Evolutionary conservation across 2,329 filamentous ascomycete species (phyloP).

Genomic region (Ophiognomonia clavigignenti-juglandacearum): DNA sequence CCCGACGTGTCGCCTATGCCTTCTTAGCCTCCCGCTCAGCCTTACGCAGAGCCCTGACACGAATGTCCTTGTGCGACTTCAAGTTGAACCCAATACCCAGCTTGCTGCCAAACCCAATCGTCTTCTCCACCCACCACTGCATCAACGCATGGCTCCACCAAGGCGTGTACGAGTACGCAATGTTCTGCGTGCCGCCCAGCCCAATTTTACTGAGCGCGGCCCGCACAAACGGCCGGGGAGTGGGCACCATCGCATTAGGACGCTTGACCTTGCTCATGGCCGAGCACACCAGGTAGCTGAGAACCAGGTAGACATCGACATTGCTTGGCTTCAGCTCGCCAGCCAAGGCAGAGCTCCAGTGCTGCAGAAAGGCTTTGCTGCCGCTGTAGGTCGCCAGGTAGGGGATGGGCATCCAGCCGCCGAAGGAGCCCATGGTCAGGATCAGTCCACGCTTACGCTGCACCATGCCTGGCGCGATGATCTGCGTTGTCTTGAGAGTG

Average conservation of each 20-base stretch:
- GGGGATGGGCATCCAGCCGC: conserved; percentile 85
- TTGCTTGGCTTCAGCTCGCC: conserved; percentile 76
- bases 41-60: conserved; percentile 77
- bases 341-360: conserved; percentile 86
- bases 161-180: conserved; percentile 81
- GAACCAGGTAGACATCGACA: conserved; percentile 84
- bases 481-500: conserved; percentile 81
- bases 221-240: conserved; percentile 75
- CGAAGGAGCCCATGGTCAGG: conserved; percentile 96
- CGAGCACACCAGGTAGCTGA: conserved; percentile 89
- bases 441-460: conserved; percentile 82
- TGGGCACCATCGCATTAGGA: conserved; percentile 72
- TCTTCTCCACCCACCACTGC: conserved; percentile 71
- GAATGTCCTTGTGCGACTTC: conserved; percentile 77
- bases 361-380: conserved; percentile 95
- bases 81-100: conserved; percentile 47
- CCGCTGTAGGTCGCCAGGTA: conserved; percentile 94
- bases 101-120: conserved; percentile 44
- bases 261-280: conserved; percentile 96
- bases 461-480: conserved; percentile 80
- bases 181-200: conserved; percentile 70
- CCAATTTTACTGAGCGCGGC: conserved; percentile 77
- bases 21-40: conserved; percentile 78
- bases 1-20: too few relatives aligned
- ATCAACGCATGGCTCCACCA: conserved; percentile 90